These are phyloP conservation scores for Zymoseptoria ardabiliae DNA, from an alignment of 2,329 filamentous ascomycete species.

Conservation along the genomic window DNA sequence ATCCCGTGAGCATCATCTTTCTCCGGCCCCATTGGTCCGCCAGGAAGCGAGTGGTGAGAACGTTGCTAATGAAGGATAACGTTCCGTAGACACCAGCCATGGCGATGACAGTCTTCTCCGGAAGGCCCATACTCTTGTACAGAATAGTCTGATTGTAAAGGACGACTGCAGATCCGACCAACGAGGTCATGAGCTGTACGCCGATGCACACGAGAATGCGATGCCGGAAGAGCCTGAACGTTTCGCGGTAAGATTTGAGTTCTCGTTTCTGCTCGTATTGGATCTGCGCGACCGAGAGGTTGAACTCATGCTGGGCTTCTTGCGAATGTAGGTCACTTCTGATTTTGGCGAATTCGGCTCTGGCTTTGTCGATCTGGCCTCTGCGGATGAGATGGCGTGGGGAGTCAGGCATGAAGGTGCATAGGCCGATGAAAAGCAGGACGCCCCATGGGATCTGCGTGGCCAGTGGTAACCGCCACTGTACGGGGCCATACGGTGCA, in stretches of 20 bases:
- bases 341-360: conserved; percentile 42
- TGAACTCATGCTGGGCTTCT: conserved; percentile 46
- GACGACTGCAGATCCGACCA: conserved; percentile 53
- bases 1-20: conserved; percentile 51
- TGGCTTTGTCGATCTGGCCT: conserved; percentile 44
- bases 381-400: conserved; percentile 47
- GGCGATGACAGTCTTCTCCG: conserved; percentile 44
- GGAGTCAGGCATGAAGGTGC: conserved; percentile 51
- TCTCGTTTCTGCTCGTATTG: conserved; percentile 53
- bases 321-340: conserved; percentile 40
- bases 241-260: conserved; percentile 45
- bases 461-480: conserved; percentile 50
- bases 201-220: conserved; percentile 48
- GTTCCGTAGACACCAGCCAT: conserved; percentile 51
- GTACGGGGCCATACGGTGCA: conserved; percentile 45
- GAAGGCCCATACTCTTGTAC: conserved; percentile 49
- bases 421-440: conserved; percentile 46
- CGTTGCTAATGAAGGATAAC: conserved; percentile 45
- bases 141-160: conserved; percentile 42
- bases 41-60: conserved; percentile 45
- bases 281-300: conserved; percentile 42
- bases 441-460: conserved; percentile 52
- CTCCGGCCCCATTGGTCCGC: conserved; percentile 54
- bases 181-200: conserved; percentile 51
- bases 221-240: conserved; percentile 46